These are phyloP conservation scores for Trypanosoma caninum DNA, from an alignment of 208 protist species.

Conservation along the genomic window DNA sequence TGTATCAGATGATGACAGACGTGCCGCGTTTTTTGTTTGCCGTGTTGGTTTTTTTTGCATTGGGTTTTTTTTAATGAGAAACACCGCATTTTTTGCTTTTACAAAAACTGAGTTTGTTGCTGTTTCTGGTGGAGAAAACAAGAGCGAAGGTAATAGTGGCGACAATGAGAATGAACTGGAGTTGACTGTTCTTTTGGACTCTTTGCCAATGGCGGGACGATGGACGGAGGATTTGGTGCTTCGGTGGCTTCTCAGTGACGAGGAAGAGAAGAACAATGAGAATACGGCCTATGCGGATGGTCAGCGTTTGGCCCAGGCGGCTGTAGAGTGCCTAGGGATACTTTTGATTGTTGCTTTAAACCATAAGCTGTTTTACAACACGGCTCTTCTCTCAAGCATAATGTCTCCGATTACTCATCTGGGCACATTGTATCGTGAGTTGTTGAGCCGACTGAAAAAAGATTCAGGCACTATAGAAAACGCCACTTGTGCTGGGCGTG, in stretches of 20 bases:
- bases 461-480: background rate
- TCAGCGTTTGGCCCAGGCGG: slow-evolving; percentile 17
- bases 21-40: slow-evolving; percentile 2
- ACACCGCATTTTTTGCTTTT: background rate
- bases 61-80: slow-evolving; percentile 12
- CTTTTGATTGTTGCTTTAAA: slow-evolving; percentile 9
- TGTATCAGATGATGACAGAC: background rate
- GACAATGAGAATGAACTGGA: background rate
- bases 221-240: slow-evolving; percentile 18
- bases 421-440: slow-evolving; percentile 8
- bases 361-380: background rate
- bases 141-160: background rate
- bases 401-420: slow-evolving; percentile 14
- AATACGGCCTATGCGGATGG: background rate
- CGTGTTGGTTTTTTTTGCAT: slow-evolving; percentile 25
- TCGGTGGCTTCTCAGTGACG: slow-evolving; percentile 21
- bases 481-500: no score
- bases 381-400: background rate
- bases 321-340: slow-evolving; percentile 20
- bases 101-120: background rate
- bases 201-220: slow-evolving; percentile 1
- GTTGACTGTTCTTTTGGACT: slow-evolving; percentile 2
- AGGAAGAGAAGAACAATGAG: background rate
- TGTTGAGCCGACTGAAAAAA: slow-evolving; percentile 8
- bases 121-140: background rate